Conservation (phyloP, 1,284 basidiomycete species). For the Tranzscheliella williamsii region DNA sequence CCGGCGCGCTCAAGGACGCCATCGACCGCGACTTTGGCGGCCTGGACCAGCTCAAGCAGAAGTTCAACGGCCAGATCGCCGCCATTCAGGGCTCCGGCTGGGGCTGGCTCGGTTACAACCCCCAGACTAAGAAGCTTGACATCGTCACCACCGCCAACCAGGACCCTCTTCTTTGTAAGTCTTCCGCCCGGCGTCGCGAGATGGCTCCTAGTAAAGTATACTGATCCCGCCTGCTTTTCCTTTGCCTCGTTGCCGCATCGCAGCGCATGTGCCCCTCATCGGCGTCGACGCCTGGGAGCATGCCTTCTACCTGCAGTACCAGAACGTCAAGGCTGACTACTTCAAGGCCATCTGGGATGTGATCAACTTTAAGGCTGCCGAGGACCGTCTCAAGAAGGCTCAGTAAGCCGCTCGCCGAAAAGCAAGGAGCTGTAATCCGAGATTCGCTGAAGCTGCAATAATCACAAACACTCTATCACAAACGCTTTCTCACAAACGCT, state of each 20-base stretch:
- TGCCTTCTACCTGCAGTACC: conserved; percentile 59
- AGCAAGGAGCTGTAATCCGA: too few species aligned
- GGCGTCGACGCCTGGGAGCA: conserved; percentile 61
- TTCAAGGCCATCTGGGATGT: conserved; percentile 61
- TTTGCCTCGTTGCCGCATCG: not conserved
- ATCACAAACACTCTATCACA: too few species aligned
- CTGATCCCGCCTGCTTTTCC: not conserved
- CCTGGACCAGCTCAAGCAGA: conserved; percentile 50
- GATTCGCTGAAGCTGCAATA: too few species aligned
- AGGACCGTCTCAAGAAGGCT: conserved; percentile 55
- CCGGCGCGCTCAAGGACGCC: conserved; percentile 50
- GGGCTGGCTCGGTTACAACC: conserved; percentile 58
- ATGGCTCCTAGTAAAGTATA: too few species aligned
- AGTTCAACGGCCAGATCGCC: conserved; percentile 51
- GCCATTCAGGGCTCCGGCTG: conserved; percentile 59
- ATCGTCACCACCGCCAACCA: conserved; percentile 59
- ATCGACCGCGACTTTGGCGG: conserved; percentile 59
- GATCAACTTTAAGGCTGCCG: conserved; percentile 60
- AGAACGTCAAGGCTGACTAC: conserved; percentile 60
- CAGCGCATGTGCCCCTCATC: conserved; percentile 55
- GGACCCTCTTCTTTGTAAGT: conserved; percentile 55
- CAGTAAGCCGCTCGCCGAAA: too few species aligned
- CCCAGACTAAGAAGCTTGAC: conserved; percentile 46
- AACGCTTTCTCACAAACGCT: too few species aligned
- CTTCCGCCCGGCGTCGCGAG: too few species aligned